Evolutionary conservation across 73 alveolate species (phyloP).

Genomic region (Uronychia setigera): DNA sequence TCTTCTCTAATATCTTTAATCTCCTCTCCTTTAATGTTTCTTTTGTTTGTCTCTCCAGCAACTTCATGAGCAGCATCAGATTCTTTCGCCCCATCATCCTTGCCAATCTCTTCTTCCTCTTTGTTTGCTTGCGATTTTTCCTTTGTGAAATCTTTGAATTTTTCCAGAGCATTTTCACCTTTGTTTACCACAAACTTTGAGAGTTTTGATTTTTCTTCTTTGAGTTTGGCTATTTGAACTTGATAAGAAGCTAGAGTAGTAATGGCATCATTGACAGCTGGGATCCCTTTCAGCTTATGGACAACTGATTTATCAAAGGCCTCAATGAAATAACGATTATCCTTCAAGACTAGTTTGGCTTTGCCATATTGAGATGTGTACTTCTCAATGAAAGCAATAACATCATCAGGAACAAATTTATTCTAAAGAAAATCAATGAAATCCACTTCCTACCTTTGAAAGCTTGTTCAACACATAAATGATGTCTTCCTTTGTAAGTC

Average conservation of each 20-base stretch:
- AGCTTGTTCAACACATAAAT: constrained; percentile 70
- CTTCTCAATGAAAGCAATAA: constrained; percentile 71
- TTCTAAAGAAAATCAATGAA: constrained; percentile 68
- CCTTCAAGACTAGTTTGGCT: constrained; percentile 83
- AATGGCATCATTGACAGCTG: constrained; percentile 10
- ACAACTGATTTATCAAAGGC: constrained; percentile 41
- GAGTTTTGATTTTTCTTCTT: too few species aligned
- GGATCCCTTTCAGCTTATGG: constrained; percentile 42
- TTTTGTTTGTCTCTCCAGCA: too few species aligned
- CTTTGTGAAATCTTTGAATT: too few species aligned
- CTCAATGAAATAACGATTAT: constrained; percentile 83
- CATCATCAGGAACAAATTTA: constrained; percentile 67
- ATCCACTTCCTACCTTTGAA: constrained; percentile 4
- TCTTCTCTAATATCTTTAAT: constrained; percentile 45
- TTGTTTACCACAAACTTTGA: too few species aligned
- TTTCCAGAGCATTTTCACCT: too few species aligned
- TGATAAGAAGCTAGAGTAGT: too few species aligned
- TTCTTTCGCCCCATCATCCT: too few species aligned
- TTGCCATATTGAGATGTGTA: constrained; percentile 89
- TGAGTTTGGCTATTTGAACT: too few species aligned
- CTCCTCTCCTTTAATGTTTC: background rate
- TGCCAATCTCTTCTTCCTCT: too few species aligned
- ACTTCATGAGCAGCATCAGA: too few species aligned
- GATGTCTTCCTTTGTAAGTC: constrained; percentile 84
- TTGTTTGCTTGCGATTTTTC: too few species aligned